phyloP scores from a whole-genome alignment of 129 eudicot species.

The carrot (Daucus carota) region DH1_v3.0 NC_030382.2:41327001-41327500 shows the following conservation, averaged over 20 bases:
- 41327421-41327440: background rate
- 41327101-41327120: background rate
- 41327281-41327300: background rate
- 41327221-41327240: background rate
- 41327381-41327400: background rate
- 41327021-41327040: background rate
- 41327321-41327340: background rate
- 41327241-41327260: background rate
- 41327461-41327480: background rate
- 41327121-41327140: background rate
- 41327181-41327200: background rate
- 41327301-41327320: background rate
- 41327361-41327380: background rate
- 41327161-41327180: background rate
- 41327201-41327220: background rate
- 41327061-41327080: background rate
- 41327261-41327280: background rate
- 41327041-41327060: conserved; percentile 9
- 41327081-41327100: background rate
- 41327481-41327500: background rate
- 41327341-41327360: background rate
- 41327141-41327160: background rate
- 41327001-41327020: background rate
- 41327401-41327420: background rate
- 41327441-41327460: background rate